Evolutionary conservation across 495 filamentous ascomycete genomes (phyloP), one percentile per base, ranked within the genome.

Genomic region (Aspergillus cristatus): DNA sequence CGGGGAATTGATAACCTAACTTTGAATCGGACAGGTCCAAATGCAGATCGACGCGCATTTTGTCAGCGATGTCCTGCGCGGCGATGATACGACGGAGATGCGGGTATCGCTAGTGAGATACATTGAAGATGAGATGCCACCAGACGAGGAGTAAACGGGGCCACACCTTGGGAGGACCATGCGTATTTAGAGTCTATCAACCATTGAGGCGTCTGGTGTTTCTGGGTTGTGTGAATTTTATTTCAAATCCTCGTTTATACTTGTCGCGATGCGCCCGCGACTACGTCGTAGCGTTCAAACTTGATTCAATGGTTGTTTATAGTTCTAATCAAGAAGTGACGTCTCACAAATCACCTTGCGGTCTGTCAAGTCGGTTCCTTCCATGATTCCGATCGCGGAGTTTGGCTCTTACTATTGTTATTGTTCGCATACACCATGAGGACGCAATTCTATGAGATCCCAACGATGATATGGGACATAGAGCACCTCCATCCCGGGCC

Each of bases 21-120:
- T 45, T 42, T 34, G 26, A 36, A 37, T 51, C 45, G 20, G 8
- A 24, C 42, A 86, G 82, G 81, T 98, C 24, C 91, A 96, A 72
- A 94, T 97, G 88, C 91, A 98, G 67, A 85, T 97, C 14, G 91
- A 98, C 56, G 87, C 86, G 22, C 87, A 94, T 53, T 98, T 96
- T 58, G 82, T 95, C 53, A 96, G 87, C 62, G 91, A 98, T 56
- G 76, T 94, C 39, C 65, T 98, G 30, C 80, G 88, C 31, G 91
- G 91, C 1, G 88, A 96, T 50, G 91, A 98, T 57, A 86, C 82
- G 14, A 97, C 91, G 1, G 91, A 98, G 72, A 95, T 98, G 86
- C 75, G 91, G 53, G 80, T 98, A 54, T 84, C 84, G 20, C 67
- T 98, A 44, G 76, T 96, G 45, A 76, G 91, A 55, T 94, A 93